A percentile compares a stretch with the other conserved stretches of the same genome.
Conservation (phyloP, 768 basidiomycete species). For the Trametes punicea region DNA sequence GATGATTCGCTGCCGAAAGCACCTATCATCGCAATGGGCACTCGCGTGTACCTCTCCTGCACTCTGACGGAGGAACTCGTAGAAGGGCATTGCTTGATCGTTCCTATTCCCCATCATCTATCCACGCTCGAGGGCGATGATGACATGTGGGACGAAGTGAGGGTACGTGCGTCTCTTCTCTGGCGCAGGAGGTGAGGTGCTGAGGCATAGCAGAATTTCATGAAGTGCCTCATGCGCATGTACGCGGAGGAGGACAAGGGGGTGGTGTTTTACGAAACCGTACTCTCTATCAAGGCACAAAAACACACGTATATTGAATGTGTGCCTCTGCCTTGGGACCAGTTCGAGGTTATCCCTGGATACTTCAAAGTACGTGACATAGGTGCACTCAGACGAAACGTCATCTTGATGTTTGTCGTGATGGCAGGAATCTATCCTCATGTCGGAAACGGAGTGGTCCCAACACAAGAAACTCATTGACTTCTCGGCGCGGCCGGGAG, state of each 20-base stretch:
- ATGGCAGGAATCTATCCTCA: conserved; percentile 82
- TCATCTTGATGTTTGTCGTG: neutral
- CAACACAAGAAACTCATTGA: conserved; percentile 97
- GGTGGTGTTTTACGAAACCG: conserved; percentile 93
- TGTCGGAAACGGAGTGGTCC: conserved; percentile 96
- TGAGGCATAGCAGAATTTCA: conserved; percentile 50
- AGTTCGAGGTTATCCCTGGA: conserved; percentile 82
- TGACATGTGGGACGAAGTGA: conserved; percentile 97
- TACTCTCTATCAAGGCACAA: conserved; percentile 81
- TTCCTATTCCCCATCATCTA: conserved; percentile 92
- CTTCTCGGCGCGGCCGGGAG: conserved; percentile 85
- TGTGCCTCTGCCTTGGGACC: conserved; percentile 86
- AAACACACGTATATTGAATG: conserved; percentile 93
- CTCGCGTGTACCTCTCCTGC: conserved; percentile 86
- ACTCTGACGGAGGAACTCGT: conserved; percentile 87
- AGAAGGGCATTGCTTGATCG: conserved; percentile 89
- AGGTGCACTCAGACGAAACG: neutral
- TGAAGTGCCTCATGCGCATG: conserved; percentile 96
- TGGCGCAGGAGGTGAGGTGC: neutral
- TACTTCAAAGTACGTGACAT: conserved; percentile 76
- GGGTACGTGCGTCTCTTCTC: conserved; percentile 46
- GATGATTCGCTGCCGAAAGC: conserved; percentile 88
- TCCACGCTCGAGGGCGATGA: conserved; percentile 92
- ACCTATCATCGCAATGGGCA: conserved; percentile 87
- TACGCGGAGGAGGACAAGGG: conserved; percentile 91